Conservation (phyloP, 2,329 filamentous ascomycete species). For the Paraphoma sp. region DNA sequence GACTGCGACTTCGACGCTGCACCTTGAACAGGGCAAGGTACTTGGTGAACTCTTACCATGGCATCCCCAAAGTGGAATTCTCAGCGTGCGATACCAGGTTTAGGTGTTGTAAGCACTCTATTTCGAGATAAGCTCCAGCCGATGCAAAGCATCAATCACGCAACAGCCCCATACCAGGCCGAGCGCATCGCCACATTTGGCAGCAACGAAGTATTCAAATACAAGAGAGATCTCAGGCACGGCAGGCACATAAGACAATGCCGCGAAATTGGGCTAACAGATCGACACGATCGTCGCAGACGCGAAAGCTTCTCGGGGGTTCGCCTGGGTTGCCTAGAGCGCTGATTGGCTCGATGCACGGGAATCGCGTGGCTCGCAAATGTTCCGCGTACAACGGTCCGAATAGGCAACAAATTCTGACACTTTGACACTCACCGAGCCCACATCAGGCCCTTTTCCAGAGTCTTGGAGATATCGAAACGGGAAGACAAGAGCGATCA, state of each 20-base stretch:
- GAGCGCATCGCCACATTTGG: background rate
- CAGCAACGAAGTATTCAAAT: background rate
- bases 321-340: background rate
- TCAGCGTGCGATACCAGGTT: background rate
- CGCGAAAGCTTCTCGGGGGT: conserved; percentile 7
- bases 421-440: background rate
- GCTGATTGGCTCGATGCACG: conserved; percentile 1
- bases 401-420: background rate
- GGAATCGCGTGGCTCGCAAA: background rate
- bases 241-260: background rate
- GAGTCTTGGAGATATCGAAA: background rate
- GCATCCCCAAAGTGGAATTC: too few relatives aligned
- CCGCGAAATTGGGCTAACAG: conserved; percentile 4
- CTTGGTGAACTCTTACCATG: too few relatives aligned
- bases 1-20: too few relatives aligned
- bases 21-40: too few relatives aligned
- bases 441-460: background rate
- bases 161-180: background rate
- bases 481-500: background rate
- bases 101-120: background rate
- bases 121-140: background rate
- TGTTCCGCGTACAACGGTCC: background rate
- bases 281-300: conserved; percentile 9
- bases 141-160: background rate
- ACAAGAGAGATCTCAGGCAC: background rate